Evolutionary conservation across 2,329 filamentous ascomycete species (phyloP).

Genomic region (Camillea tinctor): DNA sequence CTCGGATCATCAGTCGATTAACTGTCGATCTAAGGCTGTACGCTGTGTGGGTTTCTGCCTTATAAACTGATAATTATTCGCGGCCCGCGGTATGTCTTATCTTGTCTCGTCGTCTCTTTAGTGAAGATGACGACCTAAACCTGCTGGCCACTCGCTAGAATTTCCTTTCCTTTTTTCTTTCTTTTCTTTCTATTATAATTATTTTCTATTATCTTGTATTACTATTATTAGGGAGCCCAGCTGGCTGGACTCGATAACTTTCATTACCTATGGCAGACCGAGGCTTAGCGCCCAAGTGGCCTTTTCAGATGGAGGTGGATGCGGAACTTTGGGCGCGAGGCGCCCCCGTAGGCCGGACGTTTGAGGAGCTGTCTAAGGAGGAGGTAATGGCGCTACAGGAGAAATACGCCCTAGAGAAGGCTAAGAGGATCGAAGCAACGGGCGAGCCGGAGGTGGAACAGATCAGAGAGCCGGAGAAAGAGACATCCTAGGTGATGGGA

Average conservation of each 20-base stretch:
- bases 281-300: neutral
- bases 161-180: neutral
- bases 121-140: neutral
- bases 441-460: neutral
- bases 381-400: neutral
- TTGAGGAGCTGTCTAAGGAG: neutral
- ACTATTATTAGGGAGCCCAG: neutral
- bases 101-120: neutral
- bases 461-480: neutral
- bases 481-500: slow-evolving; percentile 17
- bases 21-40: neutral
- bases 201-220: neutral
- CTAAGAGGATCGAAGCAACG: neutral
- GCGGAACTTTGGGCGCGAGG: neutral
- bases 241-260: neutral
- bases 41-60: neutral
- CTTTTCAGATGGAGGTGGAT: neutral
- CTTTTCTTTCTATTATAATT: neutral
- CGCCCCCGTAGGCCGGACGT: neutral
- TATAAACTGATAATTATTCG: neutral
- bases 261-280: neutral
- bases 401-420: neutral
- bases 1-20: neutral
- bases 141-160: neutral
- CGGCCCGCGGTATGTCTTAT: neutral